Evolutionary conservation across 148 eudicot species (phyloP), one percentile per base, ranked within the genome.

Genomic region (Fagopyrum esculentum): DNA sequence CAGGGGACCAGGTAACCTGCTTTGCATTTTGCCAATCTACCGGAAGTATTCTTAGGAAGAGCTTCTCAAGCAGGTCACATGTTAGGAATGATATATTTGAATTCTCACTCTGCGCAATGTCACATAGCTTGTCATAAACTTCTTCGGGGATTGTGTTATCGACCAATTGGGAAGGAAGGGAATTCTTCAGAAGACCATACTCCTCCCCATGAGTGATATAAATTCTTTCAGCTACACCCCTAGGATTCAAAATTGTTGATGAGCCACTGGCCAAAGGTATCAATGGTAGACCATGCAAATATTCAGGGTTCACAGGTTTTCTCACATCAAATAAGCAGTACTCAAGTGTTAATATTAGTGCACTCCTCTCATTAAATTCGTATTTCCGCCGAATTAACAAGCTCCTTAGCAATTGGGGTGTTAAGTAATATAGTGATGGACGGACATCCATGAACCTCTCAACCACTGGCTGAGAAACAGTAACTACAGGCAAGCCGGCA

Each of bases 201-300:
- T 90, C 98, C 77, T 88, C 85, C 75, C 89, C 92, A 55, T 78
- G 86, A 2, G 89, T 81, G 77, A 95, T 77, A 86, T 82, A 95
- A 75, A 95, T 87, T 78, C 88, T 90, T 79, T 92, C 97, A 78
- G 82, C 82, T 48, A 73, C 78, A 45, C 99, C 97, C 76, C 84
- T 86, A 76, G 86, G 88, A 79, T 89, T 93, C 40, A 95, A 87
- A 64, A 85, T 79, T 44, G 97, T 78, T 57, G 88, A 92, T 76
- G 81, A 87, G 69, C 94, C 98, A 89, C 85, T 85, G 73, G 97
- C 90, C 80, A 95, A 86, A 78, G 99, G 99, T 74, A 95, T 75
- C 86, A 95, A 81, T 76, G 96, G 90, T 73, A 95, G 85, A 26
- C 98, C 99, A 82, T 78, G 86, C 81, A 85, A 85, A 81, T 84